A percentile compares a stretch with the other conserved stretches of the same genome.
Conservation (phyloP, 1,139 yeast genomes). For the Geotrichum histeridarum region DNA sequence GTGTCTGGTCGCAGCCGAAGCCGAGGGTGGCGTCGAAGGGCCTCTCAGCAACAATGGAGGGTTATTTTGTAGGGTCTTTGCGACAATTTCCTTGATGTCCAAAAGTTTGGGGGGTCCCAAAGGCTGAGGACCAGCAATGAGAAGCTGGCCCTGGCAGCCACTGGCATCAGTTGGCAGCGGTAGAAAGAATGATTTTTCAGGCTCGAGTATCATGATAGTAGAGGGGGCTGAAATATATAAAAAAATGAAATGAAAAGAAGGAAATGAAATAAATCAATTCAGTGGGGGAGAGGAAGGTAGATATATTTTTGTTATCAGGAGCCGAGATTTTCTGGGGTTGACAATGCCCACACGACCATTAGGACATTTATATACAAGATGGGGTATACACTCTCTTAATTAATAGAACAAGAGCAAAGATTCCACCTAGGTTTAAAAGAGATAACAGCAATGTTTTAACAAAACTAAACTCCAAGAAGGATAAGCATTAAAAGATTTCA, state of each 20-base stretch:
- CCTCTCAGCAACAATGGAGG: neutral
- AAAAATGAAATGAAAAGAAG: neutral
- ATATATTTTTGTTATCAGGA: too few species aligned
- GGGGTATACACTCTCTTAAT: too few species aligned
- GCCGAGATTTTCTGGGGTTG: too few species aligned
- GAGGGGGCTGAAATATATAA: neutral
- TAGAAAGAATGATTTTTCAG: neutral
- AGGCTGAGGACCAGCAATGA: constrained; percentile 3
- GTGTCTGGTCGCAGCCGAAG: neutral
- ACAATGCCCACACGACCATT: too few species aligned
- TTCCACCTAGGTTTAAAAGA: too few species aligned
- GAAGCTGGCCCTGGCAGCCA: constrained; percentile 5
- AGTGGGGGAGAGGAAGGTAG: too few species aligned
- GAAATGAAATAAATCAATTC: neutral
- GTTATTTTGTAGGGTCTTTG: neutral
- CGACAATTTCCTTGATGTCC: neutral
- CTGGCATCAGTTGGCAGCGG: neutral
- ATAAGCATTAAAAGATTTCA: too few species aligned
- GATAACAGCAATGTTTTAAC: too few species aligned
- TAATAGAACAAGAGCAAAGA: too few species aligned
- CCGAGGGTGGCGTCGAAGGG: neutral
- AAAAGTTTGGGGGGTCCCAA: neutral
- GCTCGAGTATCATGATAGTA: neutral
- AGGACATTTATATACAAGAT: too few species aligned
- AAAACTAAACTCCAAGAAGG: too few species aligned